Evolutionary conservation across 768 basidiomycete genomes (phyloP).

Genomic region (Tubosaeta sp.): DNA sequence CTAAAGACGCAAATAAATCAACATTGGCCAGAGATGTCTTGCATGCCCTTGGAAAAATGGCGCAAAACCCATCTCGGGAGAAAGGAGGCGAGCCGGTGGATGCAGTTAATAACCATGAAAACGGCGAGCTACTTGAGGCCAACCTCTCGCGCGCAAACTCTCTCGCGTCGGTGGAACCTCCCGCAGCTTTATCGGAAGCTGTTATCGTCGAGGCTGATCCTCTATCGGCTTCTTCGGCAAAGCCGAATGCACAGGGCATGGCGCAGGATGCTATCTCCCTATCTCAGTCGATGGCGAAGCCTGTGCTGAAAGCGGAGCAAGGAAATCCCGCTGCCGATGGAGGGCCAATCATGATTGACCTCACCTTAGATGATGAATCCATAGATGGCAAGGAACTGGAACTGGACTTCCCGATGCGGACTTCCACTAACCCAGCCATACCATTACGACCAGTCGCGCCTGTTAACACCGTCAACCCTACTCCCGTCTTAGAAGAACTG

Average conservation of each 20-base stretch:
- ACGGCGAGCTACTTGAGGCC: background rate
- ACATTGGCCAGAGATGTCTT: constrained; percentile 56
- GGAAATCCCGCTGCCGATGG: background rate
- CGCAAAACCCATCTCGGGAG: constrained; percentile 8
- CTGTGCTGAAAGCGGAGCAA: background rate
- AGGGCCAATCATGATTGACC: constrained; percentile 26
- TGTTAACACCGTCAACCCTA: constrained; percentile 10
- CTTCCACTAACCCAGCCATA: constrained; percentile 1
- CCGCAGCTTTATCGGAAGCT: background rate
- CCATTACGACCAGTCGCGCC: constrained; percentile 6
- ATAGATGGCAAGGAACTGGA: constrained; percentile 8
- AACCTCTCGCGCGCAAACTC: background rate
- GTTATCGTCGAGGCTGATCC: background rate
- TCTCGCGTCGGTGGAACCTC: background rate
- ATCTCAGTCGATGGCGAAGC: background rate
- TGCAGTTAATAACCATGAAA: background rate
- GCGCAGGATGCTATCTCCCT: background rate
- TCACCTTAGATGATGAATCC: constrained; percentile 22
- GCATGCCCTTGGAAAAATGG: constrained; percentile 40
- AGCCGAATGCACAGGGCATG: background rate
- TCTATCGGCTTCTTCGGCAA: background rate
- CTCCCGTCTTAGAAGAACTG: constrained; percentile 20
- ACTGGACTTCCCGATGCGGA: constrained; percentile 7
- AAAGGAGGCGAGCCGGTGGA: background rate
- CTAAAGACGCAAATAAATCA: constrained; percentile 43